Evolutionary conservation across 1,284 basidiomycete genomes (phyloP), one percentile per base, ranked within the genome.

Genomic region (Ceratobasidium papillatum): DNA sequence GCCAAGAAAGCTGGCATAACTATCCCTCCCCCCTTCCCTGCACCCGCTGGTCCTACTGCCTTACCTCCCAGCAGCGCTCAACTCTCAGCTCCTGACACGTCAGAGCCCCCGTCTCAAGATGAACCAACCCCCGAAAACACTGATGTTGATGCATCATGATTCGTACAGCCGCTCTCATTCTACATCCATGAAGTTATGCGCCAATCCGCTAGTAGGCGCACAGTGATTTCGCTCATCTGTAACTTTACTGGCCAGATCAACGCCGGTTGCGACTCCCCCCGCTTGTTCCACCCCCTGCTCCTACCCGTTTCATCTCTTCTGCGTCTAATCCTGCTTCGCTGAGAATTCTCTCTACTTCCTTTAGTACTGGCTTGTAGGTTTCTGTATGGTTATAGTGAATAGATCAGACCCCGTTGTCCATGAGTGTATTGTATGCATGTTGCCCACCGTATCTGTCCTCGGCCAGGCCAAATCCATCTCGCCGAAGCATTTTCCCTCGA

Each of bases 261-360:
- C 76, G 63, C 25, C 76, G 62, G 52, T 77, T 77, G 22, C 74
- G 68, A 25, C 68, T 75, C 25, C 52, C 63, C 11, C 61, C 45
- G 34, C 58, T 56, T 72, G 61, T 62, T 65, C 58, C 69, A 9
- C 66, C 75, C n/a, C 63, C 75, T 22, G 61, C 87, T 30, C 87
- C 86, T 14, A 82, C 83, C 22, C 77, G 78, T 75, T 82, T 85
- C 84, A 94, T 91, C 76, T 95, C 95, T 8, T 93, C 91, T 72
- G 94, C 92, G 75, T 97, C 94, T 69, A 97, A 82, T 1, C 94
- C 95, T 0, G 95, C 94, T 78, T 95, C 94, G 17, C 88, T 88
- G 69, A 96, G 83, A 65, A 96, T 96, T 74, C 88, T 90, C 80
- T 95, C 94, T 5, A 97, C 92, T 82, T 95, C 92, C 77, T 90